phyloP scores from a whole-genome alignment of 2,329 filamentous ascomycete species.

The Diaporthe velutina region DNA sequence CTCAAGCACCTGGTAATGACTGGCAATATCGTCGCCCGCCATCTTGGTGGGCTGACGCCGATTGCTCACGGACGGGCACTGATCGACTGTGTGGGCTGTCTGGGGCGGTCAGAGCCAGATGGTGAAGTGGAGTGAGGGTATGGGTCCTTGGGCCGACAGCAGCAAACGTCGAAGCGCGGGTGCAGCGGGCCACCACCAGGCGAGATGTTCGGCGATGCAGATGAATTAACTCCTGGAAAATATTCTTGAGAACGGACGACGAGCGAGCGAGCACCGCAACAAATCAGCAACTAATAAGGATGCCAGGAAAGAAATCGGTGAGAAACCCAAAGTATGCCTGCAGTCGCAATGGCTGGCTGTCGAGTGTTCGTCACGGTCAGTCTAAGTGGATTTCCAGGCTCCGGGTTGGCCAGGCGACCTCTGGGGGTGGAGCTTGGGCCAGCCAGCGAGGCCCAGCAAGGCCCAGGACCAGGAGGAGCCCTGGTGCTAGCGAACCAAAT shows the following conservation, averaged over 20 bases:
- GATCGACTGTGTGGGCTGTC: conserved; percentile 16
- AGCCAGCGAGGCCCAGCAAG: background rate
- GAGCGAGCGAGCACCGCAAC: conserved; percentile 16
- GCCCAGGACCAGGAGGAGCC: conserved; percentile 17
- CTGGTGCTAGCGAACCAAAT: conserved; percentile 19
- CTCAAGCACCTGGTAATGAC: conserved; percentile 94
- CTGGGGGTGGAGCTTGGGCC: conserved; percentile 26
- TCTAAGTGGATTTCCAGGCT: conserved; percentile 21
- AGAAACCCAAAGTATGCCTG: background rate
- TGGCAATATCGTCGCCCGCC: conserved; percentile 78
- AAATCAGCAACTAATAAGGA: conserved; percentile 21
- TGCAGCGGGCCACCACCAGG: conserved; percentile 17
- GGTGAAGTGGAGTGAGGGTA: conserved; percentile 30
- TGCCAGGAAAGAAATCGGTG: conserved; percentile 14
- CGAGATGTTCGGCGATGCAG: conserved; percentile 2
- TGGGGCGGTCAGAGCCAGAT: conserved; percentile 21
- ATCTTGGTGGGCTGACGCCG: conserved; percentile 52
- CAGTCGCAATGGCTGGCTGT: conserved; percentile 4
- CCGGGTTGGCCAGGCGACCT: conserved; percentile 25
- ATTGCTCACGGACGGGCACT: conserved; percentile 21
- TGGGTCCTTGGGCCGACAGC: conserved; percentile 27
- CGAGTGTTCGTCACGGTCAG: conserved; percentile 8
- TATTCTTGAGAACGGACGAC: background rate
- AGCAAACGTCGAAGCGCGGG: conserved; percentile 15
- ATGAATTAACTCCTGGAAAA: background rate